phyloP scores from a whole-genome alignment of 345 rosid genomes.

The Crucihimalaya himalaica region DNA sequence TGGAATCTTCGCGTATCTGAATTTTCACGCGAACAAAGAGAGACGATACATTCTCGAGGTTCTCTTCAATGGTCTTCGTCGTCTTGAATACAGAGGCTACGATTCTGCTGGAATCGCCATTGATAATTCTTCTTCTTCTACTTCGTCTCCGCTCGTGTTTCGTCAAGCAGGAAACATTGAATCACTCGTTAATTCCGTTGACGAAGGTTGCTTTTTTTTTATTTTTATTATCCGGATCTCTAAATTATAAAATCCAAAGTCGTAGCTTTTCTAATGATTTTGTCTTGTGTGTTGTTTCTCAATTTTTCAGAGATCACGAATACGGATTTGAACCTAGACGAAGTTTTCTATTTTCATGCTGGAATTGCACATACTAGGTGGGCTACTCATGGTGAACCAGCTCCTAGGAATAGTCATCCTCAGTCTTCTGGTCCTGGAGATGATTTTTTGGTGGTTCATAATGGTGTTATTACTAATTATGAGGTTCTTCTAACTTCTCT shows the following conservation, averaged over 20 bases:
- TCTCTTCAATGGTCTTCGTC: slow-evolving; percentile 93
- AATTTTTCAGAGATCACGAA: slow-evolving; percentile 61
- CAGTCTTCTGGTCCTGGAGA: slow-evolving; percentile 80
- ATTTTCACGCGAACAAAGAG: slow-evolving; percentile 68
- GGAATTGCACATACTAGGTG: slow-evolving; percentile 98
- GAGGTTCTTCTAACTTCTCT: slow-evolving; percentile 57
- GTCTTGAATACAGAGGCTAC: slow-evolving; percentile 95
- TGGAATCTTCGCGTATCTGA: slow-evolving; percentile 93
- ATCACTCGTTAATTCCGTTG: slow-evolving; percentile 89
- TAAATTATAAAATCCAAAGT: slow-evolving; percentile 1
- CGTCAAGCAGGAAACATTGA: slow-evolving; percentile 95
- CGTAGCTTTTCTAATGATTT: background rate
- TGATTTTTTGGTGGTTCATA: slow-evolving; percentile 93
- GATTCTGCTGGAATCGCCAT: slow-evolving; percentile 94
- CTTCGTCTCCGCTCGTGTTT: slow-evolving; percentile 62
- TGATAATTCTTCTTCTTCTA: slow-evolving; percentile 44
- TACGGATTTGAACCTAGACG: slow-evolving; percentile 67
- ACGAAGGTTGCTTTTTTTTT: slow-evolving; percentile 53
- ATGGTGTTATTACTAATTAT: slow-evolving; percentile 86
- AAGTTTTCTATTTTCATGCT: slow-evolving; percentile 69
- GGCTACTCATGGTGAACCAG: slow-evolving; percentile 99
- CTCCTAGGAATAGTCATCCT: slow-evolving; percentile 92
- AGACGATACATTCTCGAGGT: slow-evolving; percentile 80
- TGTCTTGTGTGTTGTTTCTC: background rate
- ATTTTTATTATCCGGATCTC: slow-evolving; percentile 12